A percentile compares a stretch with the other conserved stretches of the same genome.
Evolutionary conservation across 441 rosid genomes (phyloP).

Genomic region (Croton laevigatus): DNA sequence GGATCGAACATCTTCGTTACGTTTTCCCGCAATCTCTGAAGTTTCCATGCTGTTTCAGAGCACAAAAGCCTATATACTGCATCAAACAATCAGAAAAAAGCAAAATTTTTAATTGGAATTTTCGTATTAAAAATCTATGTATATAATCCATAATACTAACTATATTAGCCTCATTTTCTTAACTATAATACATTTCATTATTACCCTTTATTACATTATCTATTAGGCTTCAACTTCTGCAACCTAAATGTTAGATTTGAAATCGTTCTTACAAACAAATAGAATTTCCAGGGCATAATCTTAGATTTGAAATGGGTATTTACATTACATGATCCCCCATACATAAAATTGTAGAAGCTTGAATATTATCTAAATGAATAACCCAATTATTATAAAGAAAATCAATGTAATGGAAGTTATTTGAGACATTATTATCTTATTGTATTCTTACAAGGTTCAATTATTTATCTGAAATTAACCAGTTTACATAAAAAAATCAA

Average conservation of each 20-base stretch:
- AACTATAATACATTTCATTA: too few relatives aligned
- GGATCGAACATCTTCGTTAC: slow-evolving; percentile 11
- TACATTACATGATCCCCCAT: background rate
- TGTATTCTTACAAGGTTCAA: too few relatives aligned
- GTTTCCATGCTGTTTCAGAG: slow-evolving; percentile 19
- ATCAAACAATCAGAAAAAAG: too few relatives aligned
- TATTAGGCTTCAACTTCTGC: too few relatives aligned
- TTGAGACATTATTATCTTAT: background rate
- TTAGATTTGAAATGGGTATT: background rate
- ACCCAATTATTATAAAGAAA: background rate
- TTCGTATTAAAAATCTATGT: too few relatives aligned
- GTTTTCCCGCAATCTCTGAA: slow-evolving; percentile 12
- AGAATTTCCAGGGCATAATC: background rate
- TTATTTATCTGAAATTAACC: background rate
- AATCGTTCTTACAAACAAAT: background rate
- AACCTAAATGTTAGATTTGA: background rate
- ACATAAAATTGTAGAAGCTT: background rate
- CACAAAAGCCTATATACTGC: slow-evolving; percentile 9
- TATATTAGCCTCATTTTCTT: too few relatives aligned
- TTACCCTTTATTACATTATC: too few relatives aligned
- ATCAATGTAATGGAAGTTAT: background rate
- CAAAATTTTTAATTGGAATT: too few relatives aligned
- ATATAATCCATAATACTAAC: too few relatives aligned
- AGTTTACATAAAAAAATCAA: background rate
- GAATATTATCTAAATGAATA: background rate